Base-by-base conservation (phyloP, 148 eudicot species). In the Agrostemma githago region DNA sequence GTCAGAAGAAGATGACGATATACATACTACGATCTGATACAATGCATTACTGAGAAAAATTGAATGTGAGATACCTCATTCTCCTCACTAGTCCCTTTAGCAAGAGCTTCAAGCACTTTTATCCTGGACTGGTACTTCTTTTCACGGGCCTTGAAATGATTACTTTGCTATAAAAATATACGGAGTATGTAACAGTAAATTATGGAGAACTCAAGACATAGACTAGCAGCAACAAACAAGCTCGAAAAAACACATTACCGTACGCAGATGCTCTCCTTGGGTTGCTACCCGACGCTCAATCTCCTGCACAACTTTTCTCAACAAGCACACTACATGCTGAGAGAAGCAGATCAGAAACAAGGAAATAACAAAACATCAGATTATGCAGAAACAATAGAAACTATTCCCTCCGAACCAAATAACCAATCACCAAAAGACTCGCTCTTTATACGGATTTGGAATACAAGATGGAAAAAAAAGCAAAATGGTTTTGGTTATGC, bases 271-370 rank as follows among this genome's bases (percentile, higher is more conserved):
- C 59, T 92, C 97, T 51, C 92, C 93, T 82, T 95, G 97, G 80
- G 96, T 95, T 74, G 90, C 85, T 75, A 95, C 85, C 69, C 99
- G 88, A 57, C 94, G 78, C 79, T 95, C 99, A 62, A 95, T 90
- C 86, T 95, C 99, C 84, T 89, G 96, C 82, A 95, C 90, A 21
- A 92, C 97, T 84, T 92, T 95, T 76, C 99, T 86, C 81, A 95
- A 73, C 61, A 95, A 82, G 84, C 89, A 85, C n/a, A 92, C 96
- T 40, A 92, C 91, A 37, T 96, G 85, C 99, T 95, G 87, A 65
- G 62, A 64, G 72, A 65, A 69, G 40, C 51, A 66, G 57, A 62
- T 39, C 9, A 59, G 59, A n/a, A 56, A 63, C 54, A 40, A 17
- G 14, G 62, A 44, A 5, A 21, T 26, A 48, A 53, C 20, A 67